These are phyloP conservation scores for Selaginella tamariscina DNA, from an alignment of 75 land plant species.

Conservation along the genomic window DNA sequence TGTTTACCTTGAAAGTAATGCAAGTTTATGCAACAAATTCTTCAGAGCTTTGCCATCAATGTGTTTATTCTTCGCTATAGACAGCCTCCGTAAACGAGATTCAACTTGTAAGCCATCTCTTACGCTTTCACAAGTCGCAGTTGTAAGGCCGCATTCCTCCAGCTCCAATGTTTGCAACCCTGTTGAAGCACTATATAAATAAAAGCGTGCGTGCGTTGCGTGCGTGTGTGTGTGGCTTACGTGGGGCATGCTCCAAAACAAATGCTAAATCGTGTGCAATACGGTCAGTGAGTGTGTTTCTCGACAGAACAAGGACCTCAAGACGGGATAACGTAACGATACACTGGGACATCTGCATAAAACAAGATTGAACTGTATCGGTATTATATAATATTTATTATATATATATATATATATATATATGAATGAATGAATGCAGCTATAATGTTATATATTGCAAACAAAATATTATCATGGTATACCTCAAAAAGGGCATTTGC, in stretches of 20 bases:
- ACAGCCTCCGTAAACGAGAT: neutral
- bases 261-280: conserved; percentile 52
- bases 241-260: conserved; percentile 29
- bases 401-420: too few relatives aligned
- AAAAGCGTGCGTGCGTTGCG: neutral
- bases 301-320: conserved; percentile 81
- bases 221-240: neutral
- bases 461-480: too few relatives aligned
- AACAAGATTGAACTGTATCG: too few relatives aligned
- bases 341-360: conserved; percentile 61
- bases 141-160: conserved; percentile 69
- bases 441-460: neutral
- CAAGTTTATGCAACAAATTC: conserved; percentile 45
- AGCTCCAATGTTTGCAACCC: conserved; percentile 65
- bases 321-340: conserved; percentile 54
- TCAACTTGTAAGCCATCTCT: conserved; percentile 37
- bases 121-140: conserved; percentile 67
- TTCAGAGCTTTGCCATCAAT: conserved; percentile 46
- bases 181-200: conserved; percentile 14
- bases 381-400: too few relatives aligned
- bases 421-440: neutral
- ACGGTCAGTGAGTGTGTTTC: conserved; percentile 80
- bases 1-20: conserved; percentile 37
- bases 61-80: conserved; percentile 64
- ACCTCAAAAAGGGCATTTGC: conserved; percentile 76